phyloP scores from a whole-genome alignment of 2,329 filamentous ascomycete genomes.

The Capronia americana region DNA sequence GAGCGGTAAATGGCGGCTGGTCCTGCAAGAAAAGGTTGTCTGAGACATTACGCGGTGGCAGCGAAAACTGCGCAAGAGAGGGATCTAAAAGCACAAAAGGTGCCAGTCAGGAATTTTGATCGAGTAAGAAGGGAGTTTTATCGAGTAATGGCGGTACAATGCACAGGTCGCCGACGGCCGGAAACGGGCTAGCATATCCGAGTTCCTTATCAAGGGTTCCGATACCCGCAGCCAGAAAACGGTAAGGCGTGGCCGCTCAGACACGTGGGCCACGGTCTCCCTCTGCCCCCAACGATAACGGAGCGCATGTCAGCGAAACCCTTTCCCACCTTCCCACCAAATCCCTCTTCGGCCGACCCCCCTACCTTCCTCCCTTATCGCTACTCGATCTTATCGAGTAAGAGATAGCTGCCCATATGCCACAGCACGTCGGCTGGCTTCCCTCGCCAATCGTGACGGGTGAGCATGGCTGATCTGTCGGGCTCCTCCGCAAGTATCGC shows the following conservation, averaged over 20 bases:
- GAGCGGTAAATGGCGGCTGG: not conserved
- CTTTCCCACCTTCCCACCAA: constrained; percentile 18
- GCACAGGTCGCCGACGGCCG: constrained; percentile 21
- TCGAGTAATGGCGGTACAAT: constrained; percentile 34
- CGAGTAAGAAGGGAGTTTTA: constrained; percentile 36
- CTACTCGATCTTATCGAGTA: constrained; percentile 39
- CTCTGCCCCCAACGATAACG: constrained; percentile 32
- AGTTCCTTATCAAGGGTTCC: constrained; percentile 26
- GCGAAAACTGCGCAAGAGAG: constrained; percentile 15
- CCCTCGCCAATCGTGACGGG: constrained; percentile 25
- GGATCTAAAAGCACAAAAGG: constrained; percentile 10
- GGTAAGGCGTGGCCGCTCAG: constrained; percentile 15
- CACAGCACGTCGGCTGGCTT: constrained; percentile 1
- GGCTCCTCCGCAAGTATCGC: constrained; percentile 29
- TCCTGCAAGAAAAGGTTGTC: not conserved
- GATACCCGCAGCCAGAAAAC: constrained; percentile 17
- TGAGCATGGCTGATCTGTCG: constrained; percentile 16
- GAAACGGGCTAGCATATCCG: constrained; percentile 27
- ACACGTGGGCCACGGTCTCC: constrained; percentile 10
- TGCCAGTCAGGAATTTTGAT: constrained; percentile 38
- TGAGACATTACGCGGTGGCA: constrained; percentile 1
- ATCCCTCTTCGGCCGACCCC: constrained; percentile 10
- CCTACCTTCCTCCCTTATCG: constrained; percentile 26
- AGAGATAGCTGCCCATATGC: constrained; percentile 29
- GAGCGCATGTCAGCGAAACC: constrained; percentile 15